Conservation (phyloP, 1,139 yeast genomes). For the Eremothecium gossypii region DNA sequence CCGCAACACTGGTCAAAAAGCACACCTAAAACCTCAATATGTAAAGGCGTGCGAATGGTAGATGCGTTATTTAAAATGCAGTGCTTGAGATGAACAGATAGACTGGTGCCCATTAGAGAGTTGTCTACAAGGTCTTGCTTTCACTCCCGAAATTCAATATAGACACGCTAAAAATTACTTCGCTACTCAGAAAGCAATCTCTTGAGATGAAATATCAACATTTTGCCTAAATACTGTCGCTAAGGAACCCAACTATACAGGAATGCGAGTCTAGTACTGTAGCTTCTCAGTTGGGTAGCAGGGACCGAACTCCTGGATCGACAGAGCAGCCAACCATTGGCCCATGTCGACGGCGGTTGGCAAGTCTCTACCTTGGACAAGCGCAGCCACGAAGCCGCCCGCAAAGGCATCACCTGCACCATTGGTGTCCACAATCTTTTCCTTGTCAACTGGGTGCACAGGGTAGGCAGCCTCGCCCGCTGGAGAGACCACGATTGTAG, state of each 20-base stretch:
- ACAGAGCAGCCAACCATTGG: conserved; percentile 91
- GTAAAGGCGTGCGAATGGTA: too few species aligned
- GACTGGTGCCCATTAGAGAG: too few species aligned
- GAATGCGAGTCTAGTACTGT: conserved; percentile 13
- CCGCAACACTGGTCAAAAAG: too few species aligned
- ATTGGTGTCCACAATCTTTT: conserved; percentile 79
- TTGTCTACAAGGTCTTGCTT: too few species aligned
- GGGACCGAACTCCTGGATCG: conserved; percentile 92
- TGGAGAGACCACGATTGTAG: conserved; percentile 65
- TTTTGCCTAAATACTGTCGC: background rate
- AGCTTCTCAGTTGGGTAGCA: conserved; percentile 74
- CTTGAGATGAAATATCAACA: background rate
- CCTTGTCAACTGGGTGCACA: conserved; percentile 60
- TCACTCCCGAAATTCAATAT: background rate
- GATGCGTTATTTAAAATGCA: too few species aligned
- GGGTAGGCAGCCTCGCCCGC: conserved; percentile 43
- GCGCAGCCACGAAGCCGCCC: conserved; percentile 89
- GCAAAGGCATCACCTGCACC: conserved; percentile 99
- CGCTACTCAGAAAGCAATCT: background rate
- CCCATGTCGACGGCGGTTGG: conserved; percentile 69
- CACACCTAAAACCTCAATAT: too few species aligned
- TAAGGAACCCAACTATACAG: background rate
- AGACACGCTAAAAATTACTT: background rate
- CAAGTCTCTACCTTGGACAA: conserved; percentile 64
- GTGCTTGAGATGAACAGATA: too few species aligned